Evolutionary conservation across 768 basidiomycete species (phyloP), one percentile per base, ranked within the genome.

Genomic region (Dioszegia aurantiaca): DNA sequence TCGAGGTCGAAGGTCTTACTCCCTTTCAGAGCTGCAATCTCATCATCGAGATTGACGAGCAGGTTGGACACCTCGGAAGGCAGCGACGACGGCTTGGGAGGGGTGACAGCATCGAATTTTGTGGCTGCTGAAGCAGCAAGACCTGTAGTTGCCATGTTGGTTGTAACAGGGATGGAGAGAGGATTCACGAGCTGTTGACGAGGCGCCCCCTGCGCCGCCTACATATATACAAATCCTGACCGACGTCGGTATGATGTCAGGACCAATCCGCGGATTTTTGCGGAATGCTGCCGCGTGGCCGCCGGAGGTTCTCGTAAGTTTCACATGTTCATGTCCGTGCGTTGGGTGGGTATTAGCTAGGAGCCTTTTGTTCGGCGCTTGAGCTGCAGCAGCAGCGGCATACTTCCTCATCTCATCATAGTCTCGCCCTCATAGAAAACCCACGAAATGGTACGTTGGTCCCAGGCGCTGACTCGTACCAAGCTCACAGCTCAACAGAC

Each of bases 61-160:
- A 79, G 79, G 21, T 84, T 74, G 19, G 83, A 78, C 47, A 87
- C 67, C 36, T 86, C 83, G 0, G 54, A 43, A 14, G 87, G 83
- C 40, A 90, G 81, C 27, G 79, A 81, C 31, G 88, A 89, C 1
- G 84, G 78, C 56, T 87, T 87, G 4, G 88, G 79, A 49, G 85
- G 83, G 2, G 88, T 69, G 48, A 60, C 59, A 21, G 67, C 65
- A 56, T 73, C 72, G 56, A 67, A 73, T 30, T 69, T 65, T 12
- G 62, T 44, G 4, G 54, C 57, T 21, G 57, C 37, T 9, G 72
- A 70, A 27, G 63, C 60, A n/a, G 72, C 67, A 39, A 73, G 59
- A 39, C 67, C 67, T 39, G 72, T 73, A 16, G 72, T 70, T 2
- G 68, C 68, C 68, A 69, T 69, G 40, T 23, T 65, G 42, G 49